phyloP scores from a whole-genome alignment of 2,329 filamentous ascomycete species.

The Emmonsia crescens region DNA sequence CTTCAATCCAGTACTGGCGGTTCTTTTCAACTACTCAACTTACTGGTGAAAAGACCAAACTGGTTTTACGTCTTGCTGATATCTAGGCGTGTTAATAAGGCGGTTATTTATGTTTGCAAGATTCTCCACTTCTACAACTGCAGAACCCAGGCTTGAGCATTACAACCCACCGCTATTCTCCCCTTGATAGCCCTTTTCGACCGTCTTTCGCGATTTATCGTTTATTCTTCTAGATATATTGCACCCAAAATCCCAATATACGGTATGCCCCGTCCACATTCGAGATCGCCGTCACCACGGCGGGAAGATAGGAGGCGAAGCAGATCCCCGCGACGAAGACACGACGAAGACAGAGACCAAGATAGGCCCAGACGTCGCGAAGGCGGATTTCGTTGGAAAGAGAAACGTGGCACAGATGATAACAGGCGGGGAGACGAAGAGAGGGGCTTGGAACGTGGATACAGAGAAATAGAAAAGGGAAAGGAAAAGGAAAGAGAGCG shows the following conservation, averaged over 20 bases:
- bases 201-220: neutral
- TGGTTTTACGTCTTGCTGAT: neutral
- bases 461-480: constrained; percentile 24
- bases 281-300: constrained; percentile 15
- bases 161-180: too few species aligned
- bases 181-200: neutral
- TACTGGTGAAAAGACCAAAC: neutral
- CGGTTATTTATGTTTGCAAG: neutral
- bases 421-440: constrained; percentile 34
- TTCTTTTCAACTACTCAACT: neutral
- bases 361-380: constrained; percentile 14
- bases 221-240: neutral
- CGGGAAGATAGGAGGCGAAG: constrained; percentile 30
- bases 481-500: constrained; percentile 17
- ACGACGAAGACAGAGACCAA: constrained; percentile 25
- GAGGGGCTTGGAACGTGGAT: constrained; percentile 43
- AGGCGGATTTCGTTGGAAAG: constrained; percentile 40
- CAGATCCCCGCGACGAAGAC: constrained; percentile 31
- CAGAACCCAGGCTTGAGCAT: neutral
- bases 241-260: neutral
- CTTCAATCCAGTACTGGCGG: neutral
- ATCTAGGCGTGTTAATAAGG: neutral
- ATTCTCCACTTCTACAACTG: neutral
- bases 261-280: constrained; percentile 11
- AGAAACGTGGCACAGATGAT: constrained; percentile 39